A percentile compares a stretch with the other conserved stretches of the same genome.
Evolutionary conservation across 1,284 basidiomycete species (phyloP).

Genomic region (Pyrrhoderma noxium): DNA sequence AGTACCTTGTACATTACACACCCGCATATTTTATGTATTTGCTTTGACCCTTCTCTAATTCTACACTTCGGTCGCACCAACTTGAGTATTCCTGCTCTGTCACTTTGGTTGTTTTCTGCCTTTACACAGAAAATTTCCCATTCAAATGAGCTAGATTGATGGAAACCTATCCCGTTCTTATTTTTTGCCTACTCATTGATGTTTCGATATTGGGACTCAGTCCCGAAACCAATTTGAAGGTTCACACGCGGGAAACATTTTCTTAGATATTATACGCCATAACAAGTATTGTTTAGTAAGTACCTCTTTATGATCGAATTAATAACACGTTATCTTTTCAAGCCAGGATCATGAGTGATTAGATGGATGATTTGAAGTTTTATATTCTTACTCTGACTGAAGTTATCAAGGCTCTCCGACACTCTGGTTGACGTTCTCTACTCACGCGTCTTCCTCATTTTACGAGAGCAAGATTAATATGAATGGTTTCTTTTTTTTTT

Average conservation of each 20-base stretch:
- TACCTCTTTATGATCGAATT: too few species aligned
- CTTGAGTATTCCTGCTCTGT: conserved; percentile 27
- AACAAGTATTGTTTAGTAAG: too few species aligned
- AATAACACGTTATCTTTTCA: too few species aligned
- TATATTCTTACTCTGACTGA: too few species aligned
- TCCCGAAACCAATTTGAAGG: conserved; percentile 35
- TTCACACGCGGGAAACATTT: conserved; percentile 54
- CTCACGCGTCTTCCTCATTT: conserved; percentile 80
- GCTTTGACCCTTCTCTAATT: not conserved
- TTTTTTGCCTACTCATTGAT: conserved; percentile 39
- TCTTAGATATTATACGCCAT: not conserved
- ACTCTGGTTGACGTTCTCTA: conserved; percentile 76
- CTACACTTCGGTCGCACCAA: not conserved
- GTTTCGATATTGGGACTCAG: conserved; percentile 20
- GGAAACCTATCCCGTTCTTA: conserved; percentile 30
- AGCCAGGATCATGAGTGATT: too few species aligned
- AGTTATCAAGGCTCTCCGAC: conserved; percentile 66
- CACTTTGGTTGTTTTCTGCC: conserved; percentile 76
- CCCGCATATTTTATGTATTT: conserved; percentile 11
- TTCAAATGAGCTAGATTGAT: conserved; percentile 73
- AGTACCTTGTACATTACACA: conserved; percentile 14
- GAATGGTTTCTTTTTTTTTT: conserved; percentile 5
- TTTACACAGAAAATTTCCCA: conserved; percentile 62
- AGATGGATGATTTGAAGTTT: too few species aligned
- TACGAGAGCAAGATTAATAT: conserved; percentile 64